These are phyloP conservation scores for Arthroderma sp. DNA, from an alignment of 2,329 filamentous ascomycete species.

Conservation along the genomic window DNA sequence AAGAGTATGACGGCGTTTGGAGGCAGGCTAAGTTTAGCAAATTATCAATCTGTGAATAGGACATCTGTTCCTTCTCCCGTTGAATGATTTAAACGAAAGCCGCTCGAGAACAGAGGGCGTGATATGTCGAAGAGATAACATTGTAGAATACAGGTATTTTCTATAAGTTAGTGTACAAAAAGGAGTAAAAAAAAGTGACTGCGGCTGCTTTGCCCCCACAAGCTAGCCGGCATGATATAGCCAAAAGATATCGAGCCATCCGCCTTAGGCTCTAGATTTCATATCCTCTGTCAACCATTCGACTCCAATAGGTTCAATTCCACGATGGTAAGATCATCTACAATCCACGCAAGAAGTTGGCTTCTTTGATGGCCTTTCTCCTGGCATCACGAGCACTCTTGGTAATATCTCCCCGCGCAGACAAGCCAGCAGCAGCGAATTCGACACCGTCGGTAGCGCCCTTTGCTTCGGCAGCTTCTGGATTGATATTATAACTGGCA, in stretches of 20 bases:
- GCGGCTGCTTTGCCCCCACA: background rate
- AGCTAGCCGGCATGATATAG: background rate
- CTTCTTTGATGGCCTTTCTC: conserved; percentile 36
- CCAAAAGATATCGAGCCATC: background rate
- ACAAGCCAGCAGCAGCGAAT: conserved; percentile 27
- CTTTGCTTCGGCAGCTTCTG: conserved; percentile 16
- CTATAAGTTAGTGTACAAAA: conserved; percentile 4
- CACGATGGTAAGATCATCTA: conserved; percentile 16
- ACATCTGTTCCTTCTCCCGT: too few relatives aligned
- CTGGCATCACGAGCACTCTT: conserved; percentile 35
- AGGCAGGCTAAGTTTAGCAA: too few relatives aligned
- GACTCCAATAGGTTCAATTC: background rate
- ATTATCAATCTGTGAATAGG: too few relatives aligned
- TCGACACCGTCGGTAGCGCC: conserved; percentile 17
- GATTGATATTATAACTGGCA: conserved; percentile 17
- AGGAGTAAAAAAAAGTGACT: background rate
- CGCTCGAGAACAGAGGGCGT: background rate
- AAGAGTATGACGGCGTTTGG: too few relatives aligned
- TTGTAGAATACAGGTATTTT: background rate
- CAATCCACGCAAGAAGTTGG: conserved; percentile 38
- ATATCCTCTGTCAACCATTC: background rate
- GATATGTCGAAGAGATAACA: background rate
- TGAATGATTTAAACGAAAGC: too few relatives aligned
- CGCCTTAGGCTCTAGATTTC: background rate
- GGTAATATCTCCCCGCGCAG: conserved; percentile 32